A percentile compares a stretch with the other conserved stretches of the same genome.
phyloP scores from a whole-genome alignment of 768 basidiomycete species.

The Mycena epipterygia region DNA sequence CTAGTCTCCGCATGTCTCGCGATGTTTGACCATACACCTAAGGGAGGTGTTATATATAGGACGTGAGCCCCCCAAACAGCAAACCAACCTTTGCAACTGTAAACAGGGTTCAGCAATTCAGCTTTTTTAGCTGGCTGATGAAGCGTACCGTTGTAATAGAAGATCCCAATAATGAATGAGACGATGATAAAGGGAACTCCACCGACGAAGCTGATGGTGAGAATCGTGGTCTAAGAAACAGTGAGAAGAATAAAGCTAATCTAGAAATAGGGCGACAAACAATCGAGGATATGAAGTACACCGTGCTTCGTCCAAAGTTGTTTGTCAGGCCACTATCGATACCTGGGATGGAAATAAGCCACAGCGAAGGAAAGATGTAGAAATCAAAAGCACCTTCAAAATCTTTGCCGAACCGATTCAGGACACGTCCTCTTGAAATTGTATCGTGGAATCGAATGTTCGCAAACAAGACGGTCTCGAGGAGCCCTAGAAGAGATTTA shows the following conservation, averaged over 20 bases:
- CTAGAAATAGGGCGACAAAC: background rate
- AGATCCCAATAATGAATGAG: constrained; percentile 62
- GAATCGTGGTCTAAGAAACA: constrained; percentile 69
- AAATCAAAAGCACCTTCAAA: constrained; percentile 71
- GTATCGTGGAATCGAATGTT: constrained; percentile 96
- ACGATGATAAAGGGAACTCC: constrained; percentile 81
- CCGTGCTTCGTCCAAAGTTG: constrained; percentile 85
- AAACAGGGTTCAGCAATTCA: constrained; percentile 13
- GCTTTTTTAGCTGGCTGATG: background rate
- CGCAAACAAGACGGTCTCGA: constrained; percentile 88
- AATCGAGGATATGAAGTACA: constrained; percentile 75
- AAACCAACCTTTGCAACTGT: constrained; percentile 58
- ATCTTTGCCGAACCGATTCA: constrained; percentile 92
- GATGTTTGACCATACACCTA: constrained; percentile 84
- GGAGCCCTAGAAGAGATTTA: constrained; percentile 56
- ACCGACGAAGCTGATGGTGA: constrained; percentile 84
- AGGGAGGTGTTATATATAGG: background rate
- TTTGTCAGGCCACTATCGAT: constrained; percentile 89
- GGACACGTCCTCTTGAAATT: constrained; percentile 83
- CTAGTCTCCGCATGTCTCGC: constrained; percentile 85
- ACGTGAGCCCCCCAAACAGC: background rate
- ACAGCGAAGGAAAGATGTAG: constrained; percentile 23
- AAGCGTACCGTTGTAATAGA: constrained; percentile 80
- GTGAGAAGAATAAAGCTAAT: background rate
- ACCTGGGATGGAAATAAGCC: constrained; percentile 55